Base-by-base conservation (phyloP, 2,329 filamentous ascomycete genomes). In the Colletotrichum sp. region DNA sequence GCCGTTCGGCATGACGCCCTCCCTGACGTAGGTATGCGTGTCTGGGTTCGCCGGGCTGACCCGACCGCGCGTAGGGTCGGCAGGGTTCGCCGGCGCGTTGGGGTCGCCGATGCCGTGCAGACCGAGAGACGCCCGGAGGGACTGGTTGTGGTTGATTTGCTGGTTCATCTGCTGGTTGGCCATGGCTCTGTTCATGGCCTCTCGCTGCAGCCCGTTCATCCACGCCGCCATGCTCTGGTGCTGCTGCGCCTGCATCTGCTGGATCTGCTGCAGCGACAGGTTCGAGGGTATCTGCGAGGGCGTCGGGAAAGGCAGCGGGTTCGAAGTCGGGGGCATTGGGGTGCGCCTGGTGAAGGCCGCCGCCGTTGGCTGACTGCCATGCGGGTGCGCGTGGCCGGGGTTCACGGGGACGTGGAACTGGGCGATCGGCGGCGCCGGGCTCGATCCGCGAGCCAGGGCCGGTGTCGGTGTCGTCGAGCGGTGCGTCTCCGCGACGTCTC, bases 171-270 rank as follows among this genome's bases (percentile, higher is more conserved):
- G 86, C 77, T 88, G 87, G 58, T 83, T 85, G 66, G 83, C 83
- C 66, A 85, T 82, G 70, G 83, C 87, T 66, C 82, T 85, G 52
- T 83, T 83, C 80, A 83, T 83, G 9, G 86, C 86, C 68, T 90
- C 88, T 32, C 85, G 83, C 75, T 89, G 88, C n/a, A 89, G 80
- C 60, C 87, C 87, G 26, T 82, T 85, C 76, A 89, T 79, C 81
- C 88, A 88, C 60, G 86, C 85, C 26, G 84, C 84, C 82, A 88
- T 84, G 21, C 84, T 82, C 70, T 87, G 85, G 48, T 87, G 85
- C 38, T 87, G 81, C 65, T 82, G 81, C 18, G 76, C 75, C 38
- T 81, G 73, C 62, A 78, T 56, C 65, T 78, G 80, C 71, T 76
- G 78, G 24, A 74, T 71, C 66, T 70, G 78, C 55, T 69, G 73